Percentiles rank a stretch among this genome's conserved stretches.
These are phyloP conservation scores for Calocybe gangraenosa DNA, from an alignment of 768 basidiomycete genomes.

Conservation along the genomic window DNA sequence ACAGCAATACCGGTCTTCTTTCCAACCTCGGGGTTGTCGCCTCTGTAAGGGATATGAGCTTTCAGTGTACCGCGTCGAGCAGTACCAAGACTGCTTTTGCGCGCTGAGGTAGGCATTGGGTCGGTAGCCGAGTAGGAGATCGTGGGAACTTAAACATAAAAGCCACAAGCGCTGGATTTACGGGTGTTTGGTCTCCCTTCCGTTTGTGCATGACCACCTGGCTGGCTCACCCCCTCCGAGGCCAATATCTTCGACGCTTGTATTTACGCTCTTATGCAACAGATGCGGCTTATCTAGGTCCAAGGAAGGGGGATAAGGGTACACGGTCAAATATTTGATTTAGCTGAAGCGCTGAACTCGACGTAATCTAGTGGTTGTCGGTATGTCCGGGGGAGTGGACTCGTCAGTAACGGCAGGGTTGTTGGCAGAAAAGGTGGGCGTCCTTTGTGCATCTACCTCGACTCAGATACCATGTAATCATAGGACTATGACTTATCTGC, in stretches of 20 bases:
- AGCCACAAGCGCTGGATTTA: conserved; percentile 15
- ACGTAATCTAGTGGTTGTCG: conserved; percentile 64
- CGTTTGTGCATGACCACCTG: conserved; percentile 12
- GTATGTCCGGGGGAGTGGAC: conserved; percentile 96
- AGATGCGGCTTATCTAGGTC: conserved; percentile 8
- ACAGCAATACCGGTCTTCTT: conserved; percentile 79
- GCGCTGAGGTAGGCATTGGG: conserved; percentile 38
- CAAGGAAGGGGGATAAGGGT: conserved; percentile 31
- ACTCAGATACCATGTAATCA: not conserved
- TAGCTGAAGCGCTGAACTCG: not conserved
- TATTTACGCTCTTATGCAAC: conserved; percentile 11
- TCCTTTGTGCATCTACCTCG: conserved; percentile 2
- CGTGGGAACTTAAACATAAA: conserved; percentile 12
- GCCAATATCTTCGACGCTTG: conserved; percentile 14
- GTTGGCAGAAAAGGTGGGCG: conserved; percentile 61
- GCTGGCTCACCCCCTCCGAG: conserved; percentile 4
- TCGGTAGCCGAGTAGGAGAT: not conserved
- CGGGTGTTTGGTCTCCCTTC: conserved; percentile 14
- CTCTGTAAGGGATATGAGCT: conserved; percentile 72
- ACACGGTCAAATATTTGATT: not conserved
- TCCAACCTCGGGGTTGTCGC: conserved; percentile 71
- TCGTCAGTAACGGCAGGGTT: conserved; percentile 85
- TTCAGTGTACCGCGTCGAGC: conserved; percentile 56
- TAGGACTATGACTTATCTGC: conserved; percentile 83
- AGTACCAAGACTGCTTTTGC: conserved; percentile 42